Evolutionary conservation across 2,329 filamentous ascomycete species (phyloP).

Genomic region (Colletotrichum tropicicola): DNA sequence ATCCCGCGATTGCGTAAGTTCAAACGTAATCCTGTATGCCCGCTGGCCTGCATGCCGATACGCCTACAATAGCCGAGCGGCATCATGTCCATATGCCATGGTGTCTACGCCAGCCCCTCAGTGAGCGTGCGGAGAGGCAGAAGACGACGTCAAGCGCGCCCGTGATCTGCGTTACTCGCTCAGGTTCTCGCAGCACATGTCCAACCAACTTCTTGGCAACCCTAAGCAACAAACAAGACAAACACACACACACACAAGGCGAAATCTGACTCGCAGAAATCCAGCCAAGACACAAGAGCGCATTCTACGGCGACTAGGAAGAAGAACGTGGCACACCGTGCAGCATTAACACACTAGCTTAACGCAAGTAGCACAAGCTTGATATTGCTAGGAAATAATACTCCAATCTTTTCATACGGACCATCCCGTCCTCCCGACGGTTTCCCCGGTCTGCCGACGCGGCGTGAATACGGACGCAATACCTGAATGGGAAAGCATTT

Average conservation of each 20-base stretch:
- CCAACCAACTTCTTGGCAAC: conserved; percentile 14
- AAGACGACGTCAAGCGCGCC: conserved; percentile 15
- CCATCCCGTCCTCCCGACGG: conserved; percentile 24
- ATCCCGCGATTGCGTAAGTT: conserved; percentile 27
- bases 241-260: conserved; percentile 8
- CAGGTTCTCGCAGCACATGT: background rate
- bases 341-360: conserved; percentile 4
- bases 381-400: background rate
- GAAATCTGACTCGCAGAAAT: conserved; percentile 11
- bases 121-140: background rate
- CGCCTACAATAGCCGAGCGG: conserved; percentile 24
- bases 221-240: background rate
- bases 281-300: conserved; percentile 14
- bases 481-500: background rate
- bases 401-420: conserved; percentile 12
- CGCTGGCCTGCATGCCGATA: conserved; percentile 7
- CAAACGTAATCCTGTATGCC: conserved; percentile 14
- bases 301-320: background rate
- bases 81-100: background rate
- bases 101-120: conserved; percentile 5
- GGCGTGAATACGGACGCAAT: background rate
- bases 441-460: conserved; percentile 19
- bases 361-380: conserved; percentile 2
- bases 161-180: background rate
- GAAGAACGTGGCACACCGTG: conserved; percentile 19